Evolutionary conservation across 2,329 filamentous ascomycete genomes (phyloP), one percentile per base, ranked within the genome.

Genomic region (Colletotrichum melonis): DNA sequence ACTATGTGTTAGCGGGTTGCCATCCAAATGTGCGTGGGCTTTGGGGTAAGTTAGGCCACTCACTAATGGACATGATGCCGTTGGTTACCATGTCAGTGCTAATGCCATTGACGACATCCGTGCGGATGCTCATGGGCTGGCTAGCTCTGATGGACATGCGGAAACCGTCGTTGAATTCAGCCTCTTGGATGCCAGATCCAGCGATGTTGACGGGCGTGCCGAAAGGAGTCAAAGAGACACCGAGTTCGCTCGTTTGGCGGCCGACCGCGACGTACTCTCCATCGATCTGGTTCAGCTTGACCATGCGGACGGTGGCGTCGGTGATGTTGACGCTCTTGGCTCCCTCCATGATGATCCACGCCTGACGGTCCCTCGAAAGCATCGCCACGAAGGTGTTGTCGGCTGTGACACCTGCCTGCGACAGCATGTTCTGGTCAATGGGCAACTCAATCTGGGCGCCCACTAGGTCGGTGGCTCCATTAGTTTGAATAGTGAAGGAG

Each of bases 101-200:
- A 42, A 77, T 70, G 12, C 76, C 76, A 14, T 77, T 77, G 57
- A 77, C 76, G 12, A 77, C 76, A 38, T 77, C 72, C 8, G 74
- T 74, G 49, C 70, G 70, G 52, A 77, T 63, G 56, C 68, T 74
- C 75, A 77, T 76, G 11, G 76, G 76, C 72, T 77, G 76, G 52
- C 76, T 77, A 19, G 76, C 76, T 12, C 72, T 56, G 69, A 77
- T 73, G 42, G 76, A 77, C 75, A 77, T 76, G 60, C 76, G 74
- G 65, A 77, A 76, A 12, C 76, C 76, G 59, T 77, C 76, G 42
- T 73, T 70, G 42, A 74, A 77, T 54, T 77, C 76, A 19, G 76
- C 75, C 54, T 77, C 76, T 56, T 77, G 76, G 62, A 77, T 76
- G 32, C 76, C 76, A 14, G 76, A 77, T 35, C 76, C 76, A 32